Evolutionary conservation across 2,329 filamentous ascomycete species (phyloP).

Genomic region (Lasiodiplodia hormozganensis): DNA sequence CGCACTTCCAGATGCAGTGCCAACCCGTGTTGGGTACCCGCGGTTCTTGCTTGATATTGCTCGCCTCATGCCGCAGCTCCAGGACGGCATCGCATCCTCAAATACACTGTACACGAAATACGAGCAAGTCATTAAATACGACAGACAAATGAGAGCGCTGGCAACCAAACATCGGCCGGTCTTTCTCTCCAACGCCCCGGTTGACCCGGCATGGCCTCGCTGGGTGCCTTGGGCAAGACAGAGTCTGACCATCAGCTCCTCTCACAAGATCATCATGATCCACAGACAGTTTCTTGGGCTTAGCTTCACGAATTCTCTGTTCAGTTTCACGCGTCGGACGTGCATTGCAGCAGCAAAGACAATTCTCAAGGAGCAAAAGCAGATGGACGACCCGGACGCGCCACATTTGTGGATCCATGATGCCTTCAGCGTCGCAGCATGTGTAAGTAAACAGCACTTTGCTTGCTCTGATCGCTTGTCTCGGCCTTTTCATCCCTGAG

Average conservation of each 20-base stretch:
- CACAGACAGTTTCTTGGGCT: conserved; percentile 52
- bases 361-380: conserved; percentile 49
- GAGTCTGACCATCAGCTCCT: conserved; percentile 47
- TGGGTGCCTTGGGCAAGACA: conserved; percentile 51
- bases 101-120: conserved; percentile 49
- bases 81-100: conserved; percentile 46
- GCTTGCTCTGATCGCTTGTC: background rate
- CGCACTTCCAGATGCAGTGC: conserved; percentile 34
- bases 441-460: background rate
- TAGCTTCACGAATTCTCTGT: conserved; percentile 52
- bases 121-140: conserved; percentile 49
- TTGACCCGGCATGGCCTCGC: conserved; percentile 48
- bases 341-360: conserved; percentile 50
- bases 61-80: conserved; percentile 45
- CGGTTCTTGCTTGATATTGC: conserved; percentile 44
- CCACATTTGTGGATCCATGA: conserved; percentile 54
- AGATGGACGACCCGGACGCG: conserved; percentile 44
- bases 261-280: conserved; percentile 56
- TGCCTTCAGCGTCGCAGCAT: conserved; percentile 50
- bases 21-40: conserved; percentile 38
- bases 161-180: conserved; percentile 44
- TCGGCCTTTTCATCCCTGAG: background rate
- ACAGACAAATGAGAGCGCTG: conserved; percentile 46
- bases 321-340: conserved; percentile 51
- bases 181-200: conserved; percentile 44